A percentile compares a stretch with the other conserved stretches of the same genome.
Conservation (phyloP, 352 stramenopile species). For the Pythium aristosporum region DNA sequence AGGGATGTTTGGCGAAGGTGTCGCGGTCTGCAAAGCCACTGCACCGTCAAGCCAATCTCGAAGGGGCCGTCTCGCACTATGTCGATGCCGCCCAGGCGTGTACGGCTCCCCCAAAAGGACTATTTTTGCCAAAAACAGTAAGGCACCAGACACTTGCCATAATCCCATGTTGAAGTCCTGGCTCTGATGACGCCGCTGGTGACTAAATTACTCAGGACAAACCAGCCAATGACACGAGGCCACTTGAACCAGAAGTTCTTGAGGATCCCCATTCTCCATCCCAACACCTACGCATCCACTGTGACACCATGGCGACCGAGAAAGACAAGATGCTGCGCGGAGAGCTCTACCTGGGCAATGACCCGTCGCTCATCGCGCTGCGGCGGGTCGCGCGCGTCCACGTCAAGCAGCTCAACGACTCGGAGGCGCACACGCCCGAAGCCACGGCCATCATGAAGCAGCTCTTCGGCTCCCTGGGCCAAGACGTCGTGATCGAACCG, state of each 20-base stretch:
- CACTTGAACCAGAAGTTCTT: too few relatives aligned
- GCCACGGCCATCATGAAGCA: slow-evolving; percentile 31
- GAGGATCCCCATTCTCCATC: not conserved
- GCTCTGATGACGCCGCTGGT: not conserved
- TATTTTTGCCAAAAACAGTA: too few relatives aligned
- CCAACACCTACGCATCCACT: not conserved
- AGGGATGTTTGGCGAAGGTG: too few relatives aligned
- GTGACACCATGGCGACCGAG: slow-evolving; percentile 32
- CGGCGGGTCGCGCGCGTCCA: slow-evolving; percentile 31
- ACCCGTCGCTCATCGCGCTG: slow-evolving; percentile 39
- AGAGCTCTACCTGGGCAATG: slow-evolving; percentile 50
- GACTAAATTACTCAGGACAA: not conserved
- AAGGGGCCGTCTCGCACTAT: too few relatives aligned
- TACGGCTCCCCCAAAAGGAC: too few relatives aligned
- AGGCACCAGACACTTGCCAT: too few relatives aligned
- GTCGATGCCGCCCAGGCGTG: too few relatives aligned
- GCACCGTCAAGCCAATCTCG: too few relatives aligned
- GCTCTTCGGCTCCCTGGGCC: slow-evolving; percentile 43
- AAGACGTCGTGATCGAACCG: slow-evolving; percentile 63
- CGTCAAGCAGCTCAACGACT: slow-evolving; percentile 43
- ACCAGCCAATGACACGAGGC: too few relatives aligned
- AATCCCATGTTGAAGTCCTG: not conserved
- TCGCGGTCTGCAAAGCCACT: too few relatives aligned
- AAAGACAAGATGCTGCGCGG: slow-evolving; percentile 62
- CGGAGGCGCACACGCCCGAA: slow-evolving; percentile 28